Evolutionary conservation across 352 stramenopile species (phyloP).

Genomic region (Globisporangium paddicum): DNA sequence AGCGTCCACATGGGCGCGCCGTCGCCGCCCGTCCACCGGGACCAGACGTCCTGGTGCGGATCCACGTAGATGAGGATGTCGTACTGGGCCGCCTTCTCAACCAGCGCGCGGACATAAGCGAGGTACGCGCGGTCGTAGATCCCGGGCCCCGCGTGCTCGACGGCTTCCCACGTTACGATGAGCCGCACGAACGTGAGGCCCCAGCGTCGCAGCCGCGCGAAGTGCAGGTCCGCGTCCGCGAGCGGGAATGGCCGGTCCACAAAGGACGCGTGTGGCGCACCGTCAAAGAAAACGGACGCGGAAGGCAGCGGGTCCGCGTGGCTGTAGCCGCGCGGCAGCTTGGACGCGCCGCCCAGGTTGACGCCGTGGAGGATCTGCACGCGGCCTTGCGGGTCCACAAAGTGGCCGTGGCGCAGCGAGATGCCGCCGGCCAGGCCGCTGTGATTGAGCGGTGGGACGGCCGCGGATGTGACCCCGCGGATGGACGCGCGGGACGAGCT

Average conservation of each 20-base stretch:
- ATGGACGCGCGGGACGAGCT: background rate
- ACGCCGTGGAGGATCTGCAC: slow-evolving; percentile 79
- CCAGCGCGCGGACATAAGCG: slow-evolving; percentile 56
- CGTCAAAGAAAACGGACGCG: slow-evolving; percentile 46
- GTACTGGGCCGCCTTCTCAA: slow-evolving; percentile 55
- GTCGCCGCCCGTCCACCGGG: slow-evolving; percentile 86
- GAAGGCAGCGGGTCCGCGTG: slow-evolving; percentile 36
- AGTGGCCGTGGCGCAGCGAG: slow-evolving; percentile 60
- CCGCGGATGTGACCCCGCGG: background rate
- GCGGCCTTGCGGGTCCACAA: slow-evolving; percentile 75
- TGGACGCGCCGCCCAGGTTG: slow-evolving; percentile 87
- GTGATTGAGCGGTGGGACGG: slow-evolving; percentile 2
- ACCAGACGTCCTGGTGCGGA: slow-evolving; percentile 92
- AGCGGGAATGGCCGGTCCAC: slow-evolving; percentile 85
- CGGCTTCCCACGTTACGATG: slow-evolving; percentile 89
- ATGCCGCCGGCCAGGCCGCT: slow-evolving; percentile 21
- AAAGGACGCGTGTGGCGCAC: slow-evolving; percentile 49
- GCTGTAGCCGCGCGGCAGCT: slow-evolving; percentile 63
- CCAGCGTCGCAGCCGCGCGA: slow-evolving; percentile 73
- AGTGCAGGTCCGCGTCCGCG: slow-evolving; percentile 70
- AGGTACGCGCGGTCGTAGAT: slow-evolving; percentile 87
- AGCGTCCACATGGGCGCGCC: slow-evolving; percentile 89
- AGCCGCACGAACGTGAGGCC: slow-evolving; percentile 82
- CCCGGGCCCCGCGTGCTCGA: slow-evolving; percentile 81
- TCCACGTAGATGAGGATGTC: slow-evolving; percentile 88